Evolutionary conservation across 2,329 filamentous ascomycete species (phyloP), one percentile per base, ranked within the genome.

Genomic region (Hypoxylon sp.): DNA sequence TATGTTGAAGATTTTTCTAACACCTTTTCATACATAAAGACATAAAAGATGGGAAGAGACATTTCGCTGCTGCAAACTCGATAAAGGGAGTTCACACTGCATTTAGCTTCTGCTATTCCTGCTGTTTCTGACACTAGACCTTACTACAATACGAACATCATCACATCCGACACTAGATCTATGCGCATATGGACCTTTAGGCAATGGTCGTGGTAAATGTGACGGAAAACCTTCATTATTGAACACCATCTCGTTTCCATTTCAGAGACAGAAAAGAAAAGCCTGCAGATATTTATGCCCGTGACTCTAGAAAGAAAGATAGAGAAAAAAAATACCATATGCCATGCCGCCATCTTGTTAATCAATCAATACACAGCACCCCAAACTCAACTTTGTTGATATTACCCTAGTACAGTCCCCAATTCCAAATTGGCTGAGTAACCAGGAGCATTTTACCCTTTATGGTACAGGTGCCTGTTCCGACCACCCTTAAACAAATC

Each of bases 401-500:
- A 69, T 69, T 57, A 53, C 61, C 35, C 55, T 44, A 58, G 62
- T 54, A 60, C 64, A 55, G 60, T 44, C 58, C 59, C 67, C 58
- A 59, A 63, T 68, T 58, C 57, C 62, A 51, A 67, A 68, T 62
- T 71, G 69, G 71, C 62, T 48, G 39, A 61, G 67, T 52, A 59
- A 59, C 65, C 47, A 60, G 47, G 29, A 24, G 57, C 59, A 42
- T 51, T 51, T 44, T 54, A 63, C 60, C 33, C 63, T 65, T 64
- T 75, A 76, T 74, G 61, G 66, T 77, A 76, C 74, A 76, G 26
- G 31, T 67, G 17, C 55, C 46, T 59, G 52, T 68, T 33, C 44
- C 55, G 54, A 37, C 47, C 42, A 70, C 59, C 19, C 24, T 67
- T 75, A 81, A 35, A 80, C 75, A 66, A 80, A 78, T 64, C 78